Evolutionary conservation across 805 yeast species (phyloP), one percentile per base, ranked within the genome.

Genomic region (Groenewaldozyma salmanticensis): DNA sequence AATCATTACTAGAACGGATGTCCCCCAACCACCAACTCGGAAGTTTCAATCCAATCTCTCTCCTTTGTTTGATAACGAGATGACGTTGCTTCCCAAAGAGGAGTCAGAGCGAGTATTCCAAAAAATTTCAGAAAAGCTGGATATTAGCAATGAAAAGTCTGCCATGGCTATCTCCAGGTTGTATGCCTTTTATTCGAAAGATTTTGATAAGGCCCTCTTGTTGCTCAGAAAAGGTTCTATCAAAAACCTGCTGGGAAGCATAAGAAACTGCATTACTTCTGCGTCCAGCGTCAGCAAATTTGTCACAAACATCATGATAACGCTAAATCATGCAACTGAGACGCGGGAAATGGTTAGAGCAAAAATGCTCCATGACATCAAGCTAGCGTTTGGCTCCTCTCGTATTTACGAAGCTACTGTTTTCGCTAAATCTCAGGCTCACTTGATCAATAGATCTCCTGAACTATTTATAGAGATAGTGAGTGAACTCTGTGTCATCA

Each of bases 281-380:
- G 67, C 66, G 15, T 62, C 59, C 35, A 59, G 65, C 2, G 61
- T 62, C 33, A 58, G 60, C 44, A n/a, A n/a, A n/a, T 43, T 77
- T 1, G 77, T 75, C 44, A 62, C 69, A 4, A 57, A 74, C 1
- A 64, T 78, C 17, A 65, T 76, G 1, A 63, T 75, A 9, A 61
- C 86, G 27, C 57, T 79, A 1, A 71, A 95, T 54, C 67, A 81
- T 34, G 78, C 87, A 43, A 75, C 79, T 55, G 96, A 87, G 57
- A 71, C 75, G 2, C 56, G 63, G 0, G 69, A 66, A 0, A 61
- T 73, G 9, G 61, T 85, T 4, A 63, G 66, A 21, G 62, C 63
- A 6, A 60, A 72, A 31, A 72, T 84, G 52, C 51, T 61, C 0
- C 62, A 68, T 18, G 86, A 79, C 42, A 55, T 83, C 7, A 56